Conservation (phyloP, 202 grass and related monocot species). For the Dendrocalamus latiflorus region DNA sequence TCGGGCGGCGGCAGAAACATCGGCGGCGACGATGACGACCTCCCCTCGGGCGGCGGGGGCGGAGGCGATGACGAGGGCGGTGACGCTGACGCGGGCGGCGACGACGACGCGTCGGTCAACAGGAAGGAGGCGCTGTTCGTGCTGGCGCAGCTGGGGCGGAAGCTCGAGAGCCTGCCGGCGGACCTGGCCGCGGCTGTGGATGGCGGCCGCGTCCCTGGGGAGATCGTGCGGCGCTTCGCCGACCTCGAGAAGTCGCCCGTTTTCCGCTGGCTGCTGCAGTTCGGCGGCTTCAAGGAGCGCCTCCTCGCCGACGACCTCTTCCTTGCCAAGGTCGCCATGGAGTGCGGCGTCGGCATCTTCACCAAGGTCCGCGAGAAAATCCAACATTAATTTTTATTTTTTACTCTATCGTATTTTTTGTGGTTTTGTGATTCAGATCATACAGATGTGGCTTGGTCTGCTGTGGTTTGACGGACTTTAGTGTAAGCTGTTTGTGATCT, state of each 20-base stretch:
- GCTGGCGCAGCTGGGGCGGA: constrained; percentile 66
- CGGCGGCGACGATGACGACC: constrained; percentile 3
- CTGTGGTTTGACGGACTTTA: background rate
- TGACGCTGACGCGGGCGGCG: background rate
- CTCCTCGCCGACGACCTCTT: too few species aligned
- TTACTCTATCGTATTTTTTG: background rate
- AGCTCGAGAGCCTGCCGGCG: constrained; percentile 73
- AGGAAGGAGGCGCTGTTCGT: constrained; percentile 63
- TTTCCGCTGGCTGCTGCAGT: constrained; percentile 77
- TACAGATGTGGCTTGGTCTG: constrained; percentile 25
- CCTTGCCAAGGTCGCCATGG: too few species aligned
- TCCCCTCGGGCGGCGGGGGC: constrained; percentile 17
- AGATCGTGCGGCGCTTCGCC: constrained; percentile 63
- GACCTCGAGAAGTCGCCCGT: constrained; percentile 68
- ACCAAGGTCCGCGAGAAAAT: constrained; percentile 29
- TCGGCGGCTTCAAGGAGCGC: too few species aligned
- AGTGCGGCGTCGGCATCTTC: too few species aligned
- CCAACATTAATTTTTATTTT: background rate
- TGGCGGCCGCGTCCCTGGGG: constrained; percentile 64
- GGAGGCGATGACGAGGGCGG: background rate
- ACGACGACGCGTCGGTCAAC: constrained; percentile 47
- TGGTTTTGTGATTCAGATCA: constrained; percentile 25
- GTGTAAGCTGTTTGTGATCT: constrained; percentile 21
- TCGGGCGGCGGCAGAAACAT: constrained; percentile 13
- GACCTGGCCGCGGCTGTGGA: constrained; percentile 78